Evolutionary conservation across 2,329 filamentous ascomycete genomes (phyloP).

Genomic region (Amylocarpus encephaloides): DNA sequence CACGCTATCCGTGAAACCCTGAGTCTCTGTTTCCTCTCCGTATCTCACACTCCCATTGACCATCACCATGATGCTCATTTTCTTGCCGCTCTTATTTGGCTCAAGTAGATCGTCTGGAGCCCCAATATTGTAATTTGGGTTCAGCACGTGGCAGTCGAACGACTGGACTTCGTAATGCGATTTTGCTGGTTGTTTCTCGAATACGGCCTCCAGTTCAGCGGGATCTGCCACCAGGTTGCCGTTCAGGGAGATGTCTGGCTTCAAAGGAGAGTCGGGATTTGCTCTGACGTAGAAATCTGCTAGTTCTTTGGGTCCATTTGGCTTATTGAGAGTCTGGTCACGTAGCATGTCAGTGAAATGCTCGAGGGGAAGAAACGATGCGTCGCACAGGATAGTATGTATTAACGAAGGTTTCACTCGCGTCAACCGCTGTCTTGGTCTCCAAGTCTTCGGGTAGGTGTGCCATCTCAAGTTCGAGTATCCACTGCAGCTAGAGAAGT

Average conservation of each 20-base stretch:
- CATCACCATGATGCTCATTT: conserved; percentile 66
- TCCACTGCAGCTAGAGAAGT: not conserved
- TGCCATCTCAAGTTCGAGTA: conserved; percentile 25
- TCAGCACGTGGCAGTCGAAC: conserved; percentile 72
- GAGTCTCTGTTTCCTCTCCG: conserved; percentile 49
- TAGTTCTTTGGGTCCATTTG: conserved; percentile 44
- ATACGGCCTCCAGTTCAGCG: conserved; percentile 59
- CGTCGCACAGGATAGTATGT: not conserved
- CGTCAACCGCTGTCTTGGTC: conserved; percentile 33
- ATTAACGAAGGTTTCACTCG: conserved; percentile 20
- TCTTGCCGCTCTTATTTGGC: conserved; percentile 45
- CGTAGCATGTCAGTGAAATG: conserved; percentile 62
- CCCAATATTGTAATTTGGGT: conserved; percentile 55
- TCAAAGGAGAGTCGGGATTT: conserved; percentile 46
- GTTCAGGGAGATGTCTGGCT: conserved; percentile 72
- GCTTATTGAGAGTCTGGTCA: conserved; percentile 65
- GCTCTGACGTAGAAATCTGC: conserved; percentile 64
- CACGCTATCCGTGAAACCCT: conserved; percentile 73
- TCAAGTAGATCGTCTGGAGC: conserved; percentile 42
- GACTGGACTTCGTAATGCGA: conserved; percentile 67
- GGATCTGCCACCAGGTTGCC: conserved; percentile 60
- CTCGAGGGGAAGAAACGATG: no score
- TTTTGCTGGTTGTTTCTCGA: conserved; percentile 55
- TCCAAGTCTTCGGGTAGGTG: conserved; percentile 43
- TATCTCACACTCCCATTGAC: conserved; percentile 68